Evolutionary conservation across 345 rosid genomes (phyloP), one percentile per base, ranked within the genome.

Genomic region (Pelargonium nanum): DNA sequence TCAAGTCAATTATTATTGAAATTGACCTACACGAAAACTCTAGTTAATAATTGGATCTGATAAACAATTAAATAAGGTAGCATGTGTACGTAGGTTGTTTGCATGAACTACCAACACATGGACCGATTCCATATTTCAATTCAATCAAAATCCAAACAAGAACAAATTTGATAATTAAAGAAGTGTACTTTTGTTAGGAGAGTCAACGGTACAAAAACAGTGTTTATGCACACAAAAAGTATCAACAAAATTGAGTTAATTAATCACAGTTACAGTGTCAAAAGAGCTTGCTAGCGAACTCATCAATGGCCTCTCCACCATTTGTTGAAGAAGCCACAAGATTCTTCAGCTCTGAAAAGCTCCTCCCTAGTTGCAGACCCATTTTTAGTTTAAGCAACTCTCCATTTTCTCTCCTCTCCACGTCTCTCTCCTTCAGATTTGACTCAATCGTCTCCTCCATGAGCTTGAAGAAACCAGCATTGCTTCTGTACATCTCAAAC

Each of bases 211-310:
- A n/a, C n/a, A n/a, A 28, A 28, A 28, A 28, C 34, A 8, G 4
- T 3, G 5, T 15, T 34, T 9, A 5, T 34, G 45, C 12, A 34
- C 45, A 34, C 45, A 34, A 34, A 4, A 34, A 34, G 6, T 34
- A 15, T 34, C 45, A 5, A 28, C 34, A 28, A 28, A 28, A 28
- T 28, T 28, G 34, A 28, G 34, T 34, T 9, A 34, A 34, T 1
- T 15, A 1, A 34, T 3, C 6, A 15, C 12, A 10, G 45, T 15
- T 28, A 28, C 26, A 54, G 26, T 64, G 68, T 68, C 57, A 75
- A 24, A 80, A 80, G 4, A 78, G 70, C 80, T 76, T 80, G 83
- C 85, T 80, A 22, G 81, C 85, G 62, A 74, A 83, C 30, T 78
- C 83, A 23, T 63, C 73, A 25, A n/a, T 22, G 20, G 52, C 61